Evolutionary conservation across 352 stramenopile genomes (phyloP).

Genomic region (Phytophthora lateralis): DNA sequence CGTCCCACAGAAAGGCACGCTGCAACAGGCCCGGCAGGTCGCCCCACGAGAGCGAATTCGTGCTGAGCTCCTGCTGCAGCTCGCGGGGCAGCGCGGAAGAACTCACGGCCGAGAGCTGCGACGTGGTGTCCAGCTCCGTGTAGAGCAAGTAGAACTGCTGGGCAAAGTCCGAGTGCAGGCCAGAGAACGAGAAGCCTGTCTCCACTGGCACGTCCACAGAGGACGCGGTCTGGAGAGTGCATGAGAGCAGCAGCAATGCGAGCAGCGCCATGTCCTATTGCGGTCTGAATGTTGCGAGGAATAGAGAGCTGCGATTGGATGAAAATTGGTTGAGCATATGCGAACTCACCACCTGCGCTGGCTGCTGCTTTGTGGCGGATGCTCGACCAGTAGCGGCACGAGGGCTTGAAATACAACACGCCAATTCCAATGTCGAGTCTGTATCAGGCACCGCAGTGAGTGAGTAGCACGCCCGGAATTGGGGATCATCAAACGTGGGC

Average conservation of each 20-base stretch:
- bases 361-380: too few relatives aligned
- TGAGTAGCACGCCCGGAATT: too few relatives aligned
- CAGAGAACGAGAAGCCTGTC: slow-evolving; percentile 55
- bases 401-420: too few relatives aligned
- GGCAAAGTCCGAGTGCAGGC: slow-evolving; percentile 67
- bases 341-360: too few relatives aligned
- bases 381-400: too few relatives aligned
- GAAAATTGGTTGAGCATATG: too few relatives aligned
- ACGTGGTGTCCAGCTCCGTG: slow-evolving; percentile 35
- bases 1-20: slow-evolving; percentile 71
- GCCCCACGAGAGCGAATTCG: slow-evolving; percentile 46
- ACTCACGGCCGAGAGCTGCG: slow-evolving; percentile 35
- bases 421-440: too few relatives aligned
- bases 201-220: slow-evolving; percentile 48
- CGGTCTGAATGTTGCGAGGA: neutral
- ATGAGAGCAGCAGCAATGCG: slow-evolving; percentile 9
- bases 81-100: slow-evolving; percentile 30
- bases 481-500: too few relatives aligned
- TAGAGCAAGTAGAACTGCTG: slow-evolving; percentile 71
- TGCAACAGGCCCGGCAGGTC: slow-evolving; percentile 65
- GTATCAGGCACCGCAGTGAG: too few relatives aligned
- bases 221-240: neutral
- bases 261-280: neutral
- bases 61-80: slow-evolving; percentile 37
- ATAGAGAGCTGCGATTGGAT: neutral